Evolutionary conservation across 208 protist species (phyloP), one percentile per base, ranked within the genome.

Genomic region (Leishmania gerbilli): DNA sequence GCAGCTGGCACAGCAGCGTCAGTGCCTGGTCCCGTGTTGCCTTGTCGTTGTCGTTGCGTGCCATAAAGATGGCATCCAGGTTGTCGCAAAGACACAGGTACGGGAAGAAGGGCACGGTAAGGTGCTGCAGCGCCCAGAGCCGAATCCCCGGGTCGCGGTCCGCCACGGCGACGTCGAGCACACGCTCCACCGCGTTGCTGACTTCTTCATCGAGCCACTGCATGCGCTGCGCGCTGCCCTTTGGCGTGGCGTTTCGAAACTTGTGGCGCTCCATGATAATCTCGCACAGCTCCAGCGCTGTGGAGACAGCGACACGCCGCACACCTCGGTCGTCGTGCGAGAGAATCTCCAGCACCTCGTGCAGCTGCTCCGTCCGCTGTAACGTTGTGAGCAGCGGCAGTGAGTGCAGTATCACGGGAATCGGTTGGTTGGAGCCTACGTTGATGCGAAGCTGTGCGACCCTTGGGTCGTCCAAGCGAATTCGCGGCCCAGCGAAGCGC

Each of bases 31-130:
- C 89, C 31, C 90, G 89, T 21, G 84, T 87, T 27, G 58, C 71
- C n/a, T 83, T 85, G 76, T 88, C 89, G 47, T 84, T 91, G 83
- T 98, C 95, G 74, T 96, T 96, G 37, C 89, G 84, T 15, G 91
- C 86, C 90, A 98, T 95, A 75, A 95, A 95, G 56, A 98, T 85
- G 27, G 95, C 89, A 49, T 98, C 91, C 0, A 97, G 83, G 80
- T 95, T 91, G 79, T 96, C 91, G 19, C 87, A 80, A n/a, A 93
- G 84, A 42, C 88, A 94, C 68, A 97, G 85, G 79, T 97, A 96
- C 13, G 91, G 80, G 68, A 95, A 91, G 75, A 97, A 95, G 7
- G 86, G 78, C 9, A 84, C 77, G 2, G 89, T 86, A 1, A 98
- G 74, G n/a, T 86, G 86, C 75, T 87, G 86, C 67, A 98, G 76